Evolutionary conservation across 1,284 basidiomycete species (phyloP).

Genomic region (Mycena citricolor): DNA sequence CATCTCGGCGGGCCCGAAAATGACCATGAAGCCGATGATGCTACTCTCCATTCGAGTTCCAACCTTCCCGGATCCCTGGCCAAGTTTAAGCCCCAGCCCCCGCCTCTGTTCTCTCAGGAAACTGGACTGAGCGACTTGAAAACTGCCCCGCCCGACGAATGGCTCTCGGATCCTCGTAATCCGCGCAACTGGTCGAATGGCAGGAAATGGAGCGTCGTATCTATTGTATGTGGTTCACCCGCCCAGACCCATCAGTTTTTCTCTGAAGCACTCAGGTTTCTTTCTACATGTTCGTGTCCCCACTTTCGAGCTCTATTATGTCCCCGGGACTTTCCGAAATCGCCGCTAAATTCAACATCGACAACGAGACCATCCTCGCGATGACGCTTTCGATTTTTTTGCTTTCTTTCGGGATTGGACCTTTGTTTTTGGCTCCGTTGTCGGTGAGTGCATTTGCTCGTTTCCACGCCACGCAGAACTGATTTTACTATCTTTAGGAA

Average conservation of each 20-base stretch:
- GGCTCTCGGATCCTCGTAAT: conserved; percentile 11
- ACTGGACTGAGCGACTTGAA: too few species aligned
- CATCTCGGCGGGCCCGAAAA: too few species aligned
- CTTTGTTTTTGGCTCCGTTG: conserved; percentile 58
- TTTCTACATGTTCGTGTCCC: conserved; percentile 21
- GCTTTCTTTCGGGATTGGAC: conserved; percentile 50
- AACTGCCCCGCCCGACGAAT: too few species aligned
- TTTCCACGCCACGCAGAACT: too few species aligned
- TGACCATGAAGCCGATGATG: too few species aligned
- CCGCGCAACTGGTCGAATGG: conserved; percentile 10
- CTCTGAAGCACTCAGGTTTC: conserved; percentile 5
- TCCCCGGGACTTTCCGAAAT: conserved; percentile 60
- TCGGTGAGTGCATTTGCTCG: conserved; percentile 27
- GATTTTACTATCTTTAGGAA: conserved; percentile 34
- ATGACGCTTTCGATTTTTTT: conserved; percentile 63
- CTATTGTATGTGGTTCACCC: conserved; percentile 3
- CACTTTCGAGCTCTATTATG: conserved; percentile 62
- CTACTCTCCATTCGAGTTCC: too few species aligned
- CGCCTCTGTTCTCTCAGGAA: too few species aligned
- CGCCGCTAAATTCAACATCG: conserved; percentile 47
- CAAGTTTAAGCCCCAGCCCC: too few species aligned
- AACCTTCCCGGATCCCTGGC: too few species aligned
- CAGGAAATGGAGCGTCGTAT: conserved; percentile 8
- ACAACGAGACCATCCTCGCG: conserved; percentile 46
- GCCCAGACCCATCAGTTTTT: background rate